phyloP scores from a whole-genome alignment of 495 filamentous ascomycete species.

The Letharia columbiana region DNA sequence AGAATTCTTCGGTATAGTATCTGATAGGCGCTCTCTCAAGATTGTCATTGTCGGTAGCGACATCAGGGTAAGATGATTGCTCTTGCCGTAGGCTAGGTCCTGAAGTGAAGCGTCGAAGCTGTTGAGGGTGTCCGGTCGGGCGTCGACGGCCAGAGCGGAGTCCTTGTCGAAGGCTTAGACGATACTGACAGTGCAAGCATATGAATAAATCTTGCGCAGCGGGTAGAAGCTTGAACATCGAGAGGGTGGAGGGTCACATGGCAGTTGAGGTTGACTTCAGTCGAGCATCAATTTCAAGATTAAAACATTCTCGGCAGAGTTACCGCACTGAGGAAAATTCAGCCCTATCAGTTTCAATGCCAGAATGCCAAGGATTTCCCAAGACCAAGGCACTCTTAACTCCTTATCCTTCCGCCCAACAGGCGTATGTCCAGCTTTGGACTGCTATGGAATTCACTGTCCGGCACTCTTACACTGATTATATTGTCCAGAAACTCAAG shows the following conservation, averaged over 20 bases:
- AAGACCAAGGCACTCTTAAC: no score
- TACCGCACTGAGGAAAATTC: not conserved
- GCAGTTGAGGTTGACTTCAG: not conserved
- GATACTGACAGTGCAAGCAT: constrained; percentile 17
- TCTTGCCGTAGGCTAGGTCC: not conserved
- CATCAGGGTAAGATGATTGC: constrained; percentile 2
- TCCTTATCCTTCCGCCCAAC: no score
- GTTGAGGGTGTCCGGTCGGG: not conserved
- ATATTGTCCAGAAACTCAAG: no score
- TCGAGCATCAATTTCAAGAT: not conserved
- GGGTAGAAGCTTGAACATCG: constrained; percentile 11
- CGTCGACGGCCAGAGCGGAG: not conserved
- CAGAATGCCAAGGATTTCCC: no score
- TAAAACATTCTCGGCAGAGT: not conserved
- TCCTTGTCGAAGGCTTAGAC: not conserved
- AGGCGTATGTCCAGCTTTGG: no score
- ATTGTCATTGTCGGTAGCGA: not conserved
- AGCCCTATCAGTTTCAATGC: not conserved
- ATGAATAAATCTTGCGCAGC: constrained; percentile 6
- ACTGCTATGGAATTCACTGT: no score
- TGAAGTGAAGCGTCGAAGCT: constrained; percentile 2
- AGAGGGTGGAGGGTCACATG: not conserved
- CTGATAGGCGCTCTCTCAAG: not conserved
- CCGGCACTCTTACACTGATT: no score
- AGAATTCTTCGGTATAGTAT: not conserved